These are phyloP conservation scores for Thalassiosira profunda DNA, from an alignment of 108 stramenopile species.

Conservation along the genomic window DNA sequence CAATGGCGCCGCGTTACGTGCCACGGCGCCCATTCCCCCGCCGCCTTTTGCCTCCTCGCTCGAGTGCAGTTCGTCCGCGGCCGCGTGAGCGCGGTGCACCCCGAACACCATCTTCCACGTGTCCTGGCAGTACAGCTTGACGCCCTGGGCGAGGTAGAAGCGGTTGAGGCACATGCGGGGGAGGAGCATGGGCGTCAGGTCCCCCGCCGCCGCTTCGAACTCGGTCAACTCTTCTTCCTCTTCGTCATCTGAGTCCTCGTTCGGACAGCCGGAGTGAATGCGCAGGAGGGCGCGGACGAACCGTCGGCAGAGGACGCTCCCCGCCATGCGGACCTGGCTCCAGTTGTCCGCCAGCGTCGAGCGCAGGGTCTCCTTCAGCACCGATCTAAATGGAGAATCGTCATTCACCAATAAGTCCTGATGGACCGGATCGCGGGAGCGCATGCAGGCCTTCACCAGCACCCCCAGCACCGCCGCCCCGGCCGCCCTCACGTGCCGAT, in stretches of 20 bases:
- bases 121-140: slow-evolving; percentile 94
- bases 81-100: slow-evolving; percentile 3
- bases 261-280: slow-evolving; percentile 9
- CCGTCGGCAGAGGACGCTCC: slow-evolving; percentile 87
- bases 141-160: slow-evolving; percentile 97
- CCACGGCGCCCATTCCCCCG: slow-evolving; percentile 81
- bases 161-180: slow-evolving; percentile 98
- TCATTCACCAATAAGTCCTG: slow-evolving; percentile 31
- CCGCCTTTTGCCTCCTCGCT: slow-evolving; percentile 26
- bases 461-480: slow-evolving; percentile 88
- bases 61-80: slow-evolving; percentile 20
- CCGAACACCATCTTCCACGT: slow-evolving; percentile 91
- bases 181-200: slow-evolving; percentile 66
- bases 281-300: slow-evolving; percentile 73
- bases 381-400: slow-evolving; percentile 40
- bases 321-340: slow-evolving; percentile 98
- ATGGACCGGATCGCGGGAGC: slow-evolving; percentile 17
- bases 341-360: slow-evolving; percentile 94
- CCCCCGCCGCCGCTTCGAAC: slow-evolving; percentile 43
- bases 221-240: slow-evolving; percentile 33
- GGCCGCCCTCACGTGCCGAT: slow-evolving; percentile 96
- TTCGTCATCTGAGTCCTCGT: slow-evolving; percentile 18
- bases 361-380: slow-evolving; percentile 34
- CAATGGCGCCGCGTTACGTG: slow-evolving; percentile 78
- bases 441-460: slow-evolving; percentile 52